phyloP scores from a whole-genome alignment of 441 rosid species.

The Erodium texanum region DNA sequence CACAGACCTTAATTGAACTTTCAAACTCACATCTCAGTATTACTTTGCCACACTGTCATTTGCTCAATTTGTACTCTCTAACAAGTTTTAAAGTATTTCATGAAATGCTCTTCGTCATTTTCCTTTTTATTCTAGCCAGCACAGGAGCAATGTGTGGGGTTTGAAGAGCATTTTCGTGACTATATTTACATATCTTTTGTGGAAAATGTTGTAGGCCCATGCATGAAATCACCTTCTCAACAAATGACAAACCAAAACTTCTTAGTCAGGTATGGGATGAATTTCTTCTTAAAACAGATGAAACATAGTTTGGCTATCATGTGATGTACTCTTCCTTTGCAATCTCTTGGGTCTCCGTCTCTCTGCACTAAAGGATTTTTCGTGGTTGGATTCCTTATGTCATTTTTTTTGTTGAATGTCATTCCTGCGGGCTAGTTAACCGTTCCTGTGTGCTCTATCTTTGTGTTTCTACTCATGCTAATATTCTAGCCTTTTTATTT shows the following conservation, averaged over 20 bases:
- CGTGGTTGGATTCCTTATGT: too few species aligned
- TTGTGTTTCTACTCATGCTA: background rate
- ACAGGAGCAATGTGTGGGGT: background rate
- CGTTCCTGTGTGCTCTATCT: background rate
- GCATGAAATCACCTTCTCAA: constrained; percentile 65
- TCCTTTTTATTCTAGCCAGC: background rate
- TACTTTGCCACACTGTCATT: background rate
- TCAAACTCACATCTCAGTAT: background rate
- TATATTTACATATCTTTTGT: constrained; percentile 14
- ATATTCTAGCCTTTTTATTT: background rate
- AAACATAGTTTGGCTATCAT: constrained; percentile 5
- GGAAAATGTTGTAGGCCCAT: constrained; percentile 40
- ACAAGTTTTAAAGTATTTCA: background rate
- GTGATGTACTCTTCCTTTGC: background rate
- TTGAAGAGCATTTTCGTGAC: background rate
- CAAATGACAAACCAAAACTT: constrained; percentile 63
- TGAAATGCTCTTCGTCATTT: background rate
- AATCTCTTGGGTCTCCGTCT: background rate
- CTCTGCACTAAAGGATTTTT: background rate
- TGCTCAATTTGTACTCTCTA: background rate
- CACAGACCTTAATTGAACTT: background rate
- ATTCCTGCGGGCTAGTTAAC: background rate
- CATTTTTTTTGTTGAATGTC: background rate
- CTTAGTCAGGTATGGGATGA: constrained; percentile 48
- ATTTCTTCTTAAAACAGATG: constrained; percentile 10